Percentiles rank a stretch among this genome's conserved stretches.
phyloP scores from a whole-genome alignment of 257 asterid species.

The Cynanchum wilfordii region DNA sequence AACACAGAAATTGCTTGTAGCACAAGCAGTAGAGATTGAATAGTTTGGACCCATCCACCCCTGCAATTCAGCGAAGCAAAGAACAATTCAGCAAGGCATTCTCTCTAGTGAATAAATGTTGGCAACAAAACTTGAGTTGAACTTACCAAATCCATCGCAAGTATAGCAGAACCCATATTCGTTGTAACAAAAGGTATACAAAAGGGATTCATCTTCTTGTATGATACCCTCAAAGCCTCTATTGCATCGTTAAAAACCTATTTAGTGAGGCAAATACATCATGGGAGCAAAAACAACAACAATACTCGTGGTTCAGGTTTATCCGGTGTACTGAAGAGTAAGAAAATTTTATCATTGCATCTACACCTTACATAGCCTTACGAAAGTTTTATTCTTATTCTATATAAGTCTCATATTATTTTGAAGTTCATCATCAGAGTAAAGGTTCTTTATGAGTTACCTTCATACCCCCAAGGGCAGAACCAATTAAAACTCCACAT shows the following conservation, averaged over 20 bases:
- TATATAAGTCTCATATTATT: background rate
- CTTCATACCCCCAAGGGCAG: constrained; percentile 49
- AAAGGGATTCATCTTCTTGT: constrained; percentile 47
- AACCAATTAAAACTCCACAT: constrained; percentile 47
- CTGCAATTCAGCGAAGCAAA: constrained; percentile 19
- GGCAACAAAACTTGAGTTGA: background rate
- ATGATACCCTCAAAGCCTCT: constrained; percentile 40
- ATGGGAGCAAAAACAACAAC: background rate
- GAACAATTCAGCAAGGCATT: background rate
- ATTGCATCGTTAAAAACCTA: constrained; percentile 41
- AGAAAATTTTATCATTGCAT: background rate
- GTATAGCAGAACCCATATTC: constrained; percentile 45
- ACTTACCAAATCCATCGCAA: constrained; percentile 43
- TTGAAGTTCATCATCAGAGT: background rate
- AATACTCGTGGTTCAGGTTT: background rate
- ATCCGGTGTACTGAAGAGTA: background rate
- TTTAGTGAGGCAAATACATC: constrained; percentile 8
- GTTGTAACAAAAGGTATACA: constrained; percentile 47
- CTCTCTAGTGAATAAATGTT: background rate
- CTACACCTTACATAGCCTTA: background rate
- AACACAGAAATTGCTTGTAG: constrained; percentile 47
- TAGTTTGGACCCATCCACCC: constrained; percentile 58
- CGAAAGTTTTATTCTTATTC: background rate
- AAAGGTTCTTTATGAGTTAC: constrained; percentile 13
- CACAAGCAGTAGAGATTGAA: constrained; percentile 52